Evolutionary conservation across 768 basidiomycete species (phyloP).

Genomic region (Suillus cothurnatus): DNA sequence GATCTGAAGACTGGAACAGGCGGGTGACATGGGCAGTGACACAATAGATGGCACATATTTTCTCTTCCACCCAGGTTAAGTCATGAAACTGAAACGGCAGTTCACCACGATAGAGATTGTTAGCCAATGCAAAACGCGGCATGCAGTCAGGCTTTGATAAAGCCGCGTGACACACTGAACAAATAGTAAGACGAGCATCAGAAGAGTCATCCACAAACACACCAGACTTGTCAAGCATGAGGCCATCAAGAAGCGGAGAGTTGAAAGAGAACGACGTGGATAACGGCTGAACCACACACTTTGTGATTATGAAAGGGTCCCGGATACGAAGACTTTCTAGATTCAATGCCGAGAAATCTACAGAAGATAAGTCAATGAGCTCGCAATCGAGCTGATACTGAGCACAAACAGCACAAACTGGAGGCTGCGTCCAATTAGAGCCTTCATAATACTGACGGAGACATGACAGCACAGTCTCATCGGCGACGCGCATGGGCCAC

Average conservation of each 20-base stretch:
- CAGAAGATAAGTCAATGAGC: too few species aligned
- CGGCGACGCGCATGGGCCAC: background rate
- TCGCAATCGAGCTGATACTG: background rate
- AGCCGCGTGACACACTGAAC: background rate
- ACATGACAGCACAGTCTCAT: background rate
- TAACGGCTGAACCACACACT: background rate
- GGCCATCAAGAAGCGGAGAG: background rate
- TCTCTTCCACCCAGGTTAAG: constrained; percentile 35
- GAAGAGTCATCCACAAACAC: background rate
- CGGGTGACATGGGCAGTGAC: constrained; percentile 29
- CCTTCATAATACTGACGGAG: too few species aligned
- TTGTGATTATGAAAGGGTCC: background rate
- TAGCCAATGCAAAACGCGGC: background rate
- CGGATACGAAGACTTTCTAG: background rate
- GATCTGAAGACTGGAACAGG: constrained; percentile 26
- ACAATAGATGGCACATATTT: constrained; percentile 28
- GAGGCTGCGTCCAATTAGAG: too few species aligned
- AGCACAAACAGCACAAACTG: background rate
- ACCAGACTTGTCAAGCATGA: background rate
- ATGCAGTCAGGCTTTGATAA: background rate
- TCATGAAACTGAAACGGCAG: background rate
- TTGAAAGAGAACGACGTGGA: background rate
- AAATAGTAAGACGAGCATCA: background rate
- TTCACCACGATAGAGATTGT: background rate
- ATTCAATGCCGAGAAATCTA: background rate